Evolutionary conservation across 2,329 filamentous ascomycete genomes (phyloP), one percentile per base, ranked within the genome.

Genomic region (Scytalidium sp.): DNA sequence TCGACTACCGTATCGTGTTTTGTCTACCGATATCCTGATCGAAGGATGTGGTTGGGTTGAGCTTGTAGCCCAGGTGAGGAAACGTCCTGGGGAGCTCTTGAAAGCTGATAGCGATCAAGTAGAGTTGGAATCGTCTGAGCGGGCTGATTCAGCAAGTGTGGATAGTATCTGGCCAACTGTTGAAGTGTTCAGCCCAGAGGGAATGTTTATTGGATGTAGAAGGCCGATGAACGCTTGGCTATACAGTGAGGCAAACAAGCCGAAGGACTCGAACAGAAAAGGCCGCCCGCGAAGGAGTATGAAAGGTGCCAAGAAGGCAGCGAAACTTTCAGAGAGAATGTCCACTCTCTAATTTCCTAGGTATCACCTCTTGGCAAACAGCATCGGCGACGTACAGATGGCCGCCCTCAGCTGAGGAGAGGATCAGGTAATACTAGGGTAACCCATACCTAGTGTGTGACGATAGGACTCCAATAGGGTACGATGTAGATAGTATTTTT

Each of bases 11-110:
- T 99, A 92, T 68, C 80, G 81, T 13, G 83, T 97, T 2, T 77
- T 94, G 52, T 83, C 87, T 8, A 80, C 86, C 0, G 95, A 99
- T 64, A 83, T 99, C 20, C 73, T 99, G 13, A 84, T 99, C 45
- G 93, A 97, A 66, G 91, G 94, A 2, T 86, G 91, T 21, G 94
- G 94, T 7, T 99, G 95, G 88, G 79, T 99, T 2, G 94, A 99
- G 69, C 68, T 99, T 39, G 85, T 84, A 1, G 85, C 85, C 3
- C 93, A 99, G 69, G 82, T 95, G 9, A 82, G 93, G 45, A 80
- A 76, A 15, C 79, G 69, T 62, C 72, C 77, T 50, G 25, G 48
- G 60, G 57, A 61, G 52, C 47, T 53, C 66, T 46, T 63, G 60
- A 9, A 58, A 55, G 3, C 59, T 36, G 20, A 43, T 29, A 51